Evolutionary conservation across 495 filamentous ascomycete species (phyloP), one percentile per base, ranked within the genome.

Genomic region (Mycothermus thermophilus): DNA sequence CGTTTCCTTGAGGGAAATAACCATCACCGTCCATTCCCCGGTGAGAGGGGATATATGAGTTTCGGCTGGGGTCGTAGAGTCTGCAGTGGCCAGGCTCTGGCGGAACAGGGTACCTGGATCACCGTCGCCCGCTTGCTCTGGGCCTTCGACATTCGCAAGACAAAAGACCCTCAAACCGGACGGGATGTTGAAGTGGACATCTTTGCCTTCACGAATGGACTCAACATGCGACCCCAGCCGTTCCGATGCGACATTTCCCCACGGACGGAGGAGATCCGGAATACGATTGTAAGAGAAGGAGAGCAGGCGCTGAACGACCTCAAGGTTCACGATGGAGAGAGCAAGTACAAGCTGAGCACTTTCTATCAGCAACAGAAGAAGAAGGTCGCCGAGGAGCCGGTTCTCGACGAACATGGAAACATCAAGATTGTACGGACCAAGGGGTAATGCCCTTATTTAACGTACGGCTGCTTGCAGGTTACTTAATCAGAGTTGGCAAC

Each of bases 61-160:
- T 76, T 76, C 32, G 72, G 72, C 29, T 75, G 71, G 63, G 73
- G 74, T 15, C 60, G 73, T 2, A 58, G 74, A 4, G 63, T 75
- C 15, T 77, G 74, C 42, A 63, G 64, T 10, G 73, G 73, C 0
- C 69, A 72, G 31, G 65, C 67, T 3, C 49, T 76, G 0, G 74
- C 74, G 0, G 71, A 79, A 35, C 66, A 72, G 15, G 67, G 63
- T 4, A 59, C 71, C 3, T 74, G 68, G 58, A 59, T 74, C 19
- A 65, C 66, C 0, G 63, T 77, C 14, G 60, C 68, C 11, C 59
- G 66, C 8, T 35, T 72, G 15, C 44, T 76, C 1, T 75, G 74
- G 74, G 72, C 47, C 0, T 73, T 71, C 34, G 54, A 58, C 26
- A 60, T 72, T 27, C 54, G 61, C 40, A 70, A 69, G 38, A 65